These are phyloP conservation scores for Cucumis melo DNA, from an alignment of 306 rosid genomes.

Conservation along the genomic window DNA sequence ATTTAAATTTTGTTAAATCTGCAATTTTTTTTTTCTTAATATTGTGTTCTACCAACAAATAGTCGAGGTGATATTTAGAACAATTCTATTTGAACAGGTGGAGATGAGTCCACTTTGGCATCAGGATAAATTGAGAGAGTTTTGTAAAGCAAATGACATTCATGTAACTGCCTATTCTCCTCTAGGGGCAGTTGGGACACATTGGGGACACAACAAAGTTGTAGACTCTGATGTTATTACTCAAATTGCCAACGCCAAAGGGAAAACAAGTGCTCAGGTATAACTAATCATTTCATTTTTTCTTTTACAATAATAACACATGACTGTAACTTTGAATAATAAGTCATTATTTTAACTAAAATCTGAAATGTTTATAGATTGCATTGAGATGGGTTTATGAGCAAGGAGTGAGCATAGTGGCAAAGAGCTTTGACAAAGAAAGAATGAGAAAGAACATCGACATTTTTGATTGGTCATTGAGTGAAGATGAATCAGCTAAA, in stretches of 20 bases:
- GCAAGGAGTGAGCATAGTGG: slow-evolving; percentile 29
- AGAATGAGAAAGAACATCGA: slow-evolving; percentile 31
- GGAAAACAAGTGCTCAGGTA: slow-evolving; percentile 41
- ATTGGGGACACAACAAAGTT: slow-evolving; percentile 20
- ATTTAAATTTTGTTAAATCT: too few species aligned
- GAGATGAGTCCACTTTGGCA: slow-evolving; percentile 45
- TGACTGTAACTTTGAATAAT: too few species aligned
- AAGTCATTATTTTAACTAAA: too few species aligned
- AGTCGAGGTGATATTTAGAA: too few species aligned
- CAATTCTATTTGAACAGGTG: slow-evolving; percentile 12
- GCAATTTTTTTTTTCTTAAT: too few species aligned
- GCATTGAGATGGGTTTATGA: slow-evolving; percentile 39
- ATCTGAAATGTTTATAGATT: too few species aligned
- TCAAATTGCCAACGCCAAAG: slow-evolving; percentile 26
- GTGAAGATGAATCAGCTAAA: slow-evolving; percentile 16
- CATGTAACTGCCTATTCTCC: slow-evolving; percentile 39
- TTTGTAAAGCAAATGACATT: slow-evolving; percentile 30
- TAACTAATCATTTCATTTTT: not conserved
- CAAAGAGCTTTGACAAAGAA: slow-evolving; percentile 29
- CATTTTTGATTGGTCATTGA: slow-evolving; percentile 30
- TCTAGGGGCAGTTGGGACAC: slow-evolving; percentile 19
- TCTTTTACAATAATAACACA: not conserved
- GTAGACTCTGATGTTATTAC: slow-evolving; percentile 14
- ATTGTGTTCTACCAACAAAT: too few species aligned
- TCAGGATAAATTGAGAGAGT: slow-evolving; percentile 24